phyloP scores from a whole-genome alignment of 371 early-diverging fungal genomes.

The Amoeboaphelidium protococcarum region DNA sequence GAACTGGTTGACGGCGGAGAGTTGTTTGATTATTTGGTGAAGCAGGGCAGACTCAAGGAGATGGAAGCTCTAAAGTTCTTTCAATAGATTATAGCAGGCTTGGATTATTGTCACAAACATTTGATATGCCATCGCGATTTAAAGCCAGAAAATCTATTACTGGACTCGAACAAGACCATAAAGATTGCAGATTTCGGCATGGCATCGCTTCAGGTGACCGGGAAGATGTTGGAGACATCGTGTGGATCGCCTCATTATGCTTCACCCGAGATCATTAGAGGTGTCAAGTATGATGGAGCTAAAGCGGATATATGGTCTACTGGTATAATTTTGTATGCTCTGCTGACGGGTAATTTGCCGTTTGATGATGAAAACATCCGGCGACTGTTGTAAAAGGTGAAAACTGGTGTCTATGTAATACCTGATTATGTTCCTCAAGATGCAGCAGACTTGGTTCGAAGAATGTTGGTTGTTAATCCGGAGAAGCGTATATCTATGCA shows the following conservation, averaged over 20 bases:
- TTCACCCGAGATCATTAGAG: constrained; percentile 67
- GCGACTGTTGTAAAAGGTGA: constrained; percentile 34
- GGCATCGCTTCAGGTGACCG: constrained; percentile 12
- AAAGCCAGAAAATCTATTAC: constrained; percentile 18
- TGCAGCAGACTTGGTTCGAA: constrained; percentile 19
- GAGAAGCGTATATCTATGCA: constrained; percentile 18
- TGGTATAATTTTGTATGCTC: constrained; percentile 69
- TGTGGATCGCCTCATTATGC: constrained; percentile 76
- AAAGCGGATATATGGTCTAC: constrained; percentile 75
- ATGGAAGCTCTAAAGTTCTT: constrained; percentile 67
- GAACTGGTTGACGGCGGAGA: constrained; percentile 91
- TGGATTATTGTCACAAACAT: constrained; percentile 80
- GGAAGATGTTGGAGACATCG: constrained; percentile 20
- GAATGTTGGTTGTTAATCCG: constrained; percentile 22
- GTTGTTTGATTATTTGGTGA: constrained; percentile 75
- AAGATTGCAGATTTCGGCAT: constrained; percentile 20
- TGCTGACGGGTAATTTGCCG: constrained; percentile 62
- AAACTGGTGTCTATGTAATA: constrained; percentile 13
- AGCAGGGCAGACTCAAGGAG: constrained; percentile 61
- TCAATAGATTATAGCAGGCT: constrained; percentile 76
- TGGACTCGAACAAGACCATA: constrained; percentile 14
- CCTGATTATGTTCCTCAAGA: constrained; percentile 28
- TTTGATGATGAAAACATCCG: constrained; percentile 79
- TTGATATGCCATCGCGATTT: constrained; percentile 35
- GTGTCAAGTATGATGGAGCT: constrained; percentile 53